A percentile compares a stretch with the other conserved stretches of the same genome.
Conservation (phyloP, 306 rosid genomes). For the Prunus davidiana region DNA sequence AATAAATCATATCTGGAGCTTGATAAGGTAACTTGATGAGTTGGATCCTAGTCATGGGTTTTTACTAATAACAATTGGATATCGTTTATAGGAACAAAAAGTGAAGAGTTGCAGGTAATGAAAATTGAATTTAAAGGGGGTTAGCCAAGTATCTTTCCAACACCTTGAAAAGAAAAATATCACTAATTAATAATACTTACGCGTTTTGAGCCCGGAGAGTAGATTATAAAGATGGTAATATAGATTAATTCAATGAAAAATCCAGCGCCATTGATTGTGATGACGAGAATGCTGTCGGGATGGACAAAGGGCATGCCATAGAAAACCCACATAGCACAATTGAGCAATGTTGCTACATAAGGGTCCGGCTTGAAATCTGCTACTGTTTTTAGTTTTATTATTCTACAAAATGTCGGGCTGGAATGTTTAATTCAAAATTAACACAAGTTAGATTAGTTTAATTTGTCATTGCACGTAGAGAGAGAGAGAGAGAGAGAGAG, state of each 20-base stretch:
- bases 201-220: slow-evolving; percentile 37
- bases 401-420: slow-evolving; percentile 71
- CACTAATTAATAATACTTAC: slow-evolving; percentile 26
- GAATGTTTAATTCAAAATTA: slow-evolving; percentile 4
- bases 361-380: slow-evolving; percentile 84
- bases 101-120: no score
- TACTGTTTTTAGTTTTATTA: slow-evolving; percentile 52
- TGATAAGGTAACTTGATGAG: no score
- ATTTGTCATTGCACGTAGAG: background rate
- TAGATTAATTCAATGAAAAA: slow-evolving; percentile 42
- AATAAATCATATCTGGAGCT: no score
- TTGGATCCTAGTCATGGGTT: no score
- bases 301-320: slow-evolving; percentile 68
- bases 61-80: no score
- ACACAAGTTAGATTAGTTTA: background rate
- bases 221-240: slow-evolving; percentile 37
- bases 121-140: no score
- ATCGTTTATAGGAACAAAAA: no score
- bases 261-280: slow-evolving; percentile 65
- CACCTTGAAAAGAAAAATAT: no score
- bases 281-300: slow-evolving; percentile 51
- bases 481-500: background rate
- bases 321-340: slow-evolving; percentile 67
- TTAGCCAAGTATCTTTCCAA: no score
- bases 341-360: slow-evolving; percentile 60